Evolutionary conservation across 2,329 filamentous ascomycete genomes (phyloP).

Genomic region (Ilyonectria destructans): DNA sequence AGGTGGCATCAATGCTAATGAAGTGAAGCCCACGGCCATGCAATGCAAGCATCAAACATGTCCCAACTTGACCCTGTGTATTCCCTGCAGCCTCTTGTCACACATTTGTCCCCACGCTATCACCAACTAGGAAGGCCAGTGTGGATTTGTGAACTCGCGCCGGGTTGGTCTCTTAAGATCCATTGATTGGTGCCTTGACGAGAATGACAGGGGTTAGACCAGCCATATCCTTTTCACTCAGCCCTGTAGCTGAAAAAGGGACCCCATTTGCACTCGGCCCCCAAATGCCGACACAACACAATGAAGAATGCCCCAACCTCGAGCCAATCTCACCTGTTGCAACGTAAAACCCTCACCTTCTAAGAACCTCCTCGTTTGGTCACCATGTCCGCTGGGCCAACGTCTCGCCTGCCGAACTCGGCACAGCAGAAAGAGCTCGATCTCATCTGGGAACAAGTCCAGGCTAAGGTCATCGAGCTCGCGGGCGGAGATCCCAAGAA

Average conservation of each 20-base stretch:
- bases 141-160: neutral
- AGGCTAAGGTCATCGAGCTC: neutral
- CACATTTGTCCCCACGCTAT: neutral
- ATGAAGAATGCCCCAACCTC: neutral
- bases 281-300: neutral
- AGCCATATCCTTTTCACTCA: neutral
- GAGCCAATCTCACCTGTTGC: neutral
- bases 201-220: neutral
- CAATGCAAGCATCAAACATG: too few species aligned
- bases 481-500: neutral
- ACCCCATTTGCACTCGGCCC: neutral
- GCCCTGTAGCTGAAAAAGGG: neutral
- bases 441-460: neutral
- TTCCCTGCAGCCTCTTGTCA: too few species aligned
- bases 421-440: neutral
- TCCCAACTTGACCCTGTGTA: too few species aligned
- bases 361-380: neutral
- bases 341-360: neutral
- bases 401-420: neutral
- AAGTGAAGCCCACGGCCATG: too few species aligned
- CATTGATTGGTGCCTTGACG: neutral
- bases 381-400: neutral
- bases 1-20: too few species aligned
- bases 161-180: neutral
- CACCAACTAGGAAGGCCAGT: neutral